Conservation (phyloP, 352 stramenopile species). For the Pythium phragmiticola region DNA sequence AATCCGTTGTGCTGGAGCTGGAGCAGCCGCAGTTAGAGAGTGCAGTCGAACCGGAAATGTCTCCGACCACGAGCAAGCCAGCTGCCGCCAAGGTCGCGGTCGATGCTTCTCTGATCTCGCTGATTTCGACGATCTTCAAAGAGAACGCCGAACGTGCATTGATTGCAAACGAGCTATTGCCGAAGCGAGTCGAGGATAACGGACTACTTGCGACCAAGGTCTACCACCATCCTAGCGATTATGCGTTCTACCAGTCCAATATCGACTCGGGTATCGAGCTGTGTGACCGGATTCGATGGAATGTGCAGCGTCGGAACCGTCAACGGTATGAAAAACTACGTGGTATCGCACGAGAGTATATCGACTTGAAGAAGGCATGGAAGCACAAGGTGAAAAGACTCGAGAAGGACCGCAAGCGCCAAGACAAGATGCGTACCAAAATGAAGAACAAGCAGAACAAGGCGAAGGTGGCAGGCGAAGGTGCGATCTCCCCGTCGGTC, state of each 20-base stretch:
- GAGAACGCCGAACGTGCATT: conserved; percentile 57
- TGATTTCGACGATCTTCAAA: conserved; percentile 61
- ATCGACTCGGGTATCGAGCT: conserved; percentile 49
- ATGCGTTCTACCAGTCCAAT: conserved; percentile 73
- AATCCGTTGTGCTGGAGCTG: not conserved
- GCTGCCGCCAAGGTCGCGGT: conserved; percentile 47
- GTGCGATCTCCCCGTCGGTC: not conserved
- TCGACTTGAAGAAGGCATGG: conserved; percentile 81
- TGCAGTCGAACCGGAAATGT: not conserved
- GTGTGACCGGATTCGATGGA: conserved; percentile 52
- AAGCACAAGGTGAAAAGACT: conserved; percentile 84
- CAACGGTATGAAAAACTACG: conserved; percentile 67
- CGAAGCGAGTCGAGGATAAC: conserved; percentile 45
- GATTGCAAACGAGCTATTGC: conserved; percentile 54
- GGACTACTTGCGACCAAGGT: conserved; percentile 52
- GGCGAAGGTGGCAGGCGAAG: conserved; percentile 34
- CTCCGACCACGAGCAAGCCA: not conserved
- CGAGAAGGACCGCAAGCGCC: conserved; percentile 84
- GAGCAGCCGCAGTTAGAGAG: not conserved
- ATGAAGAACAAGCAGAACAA: conserved; percentile 52
- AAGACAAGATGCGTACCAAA: conserved; percentile 79
- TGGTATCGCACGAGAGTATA: conserved; percentile 70
- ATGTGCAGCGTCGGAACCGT: conserved; percentile 66
- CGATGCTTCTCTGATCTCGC: conserved; percentile 58
- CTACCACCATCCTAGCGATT: conserved; percentile 73